A percentile compares a stretch with the other conserved stretches of the same genome.
Conservation (phyloP, 1,284 basidiomycete genomes). For the Leccinum huronense region DNA sequence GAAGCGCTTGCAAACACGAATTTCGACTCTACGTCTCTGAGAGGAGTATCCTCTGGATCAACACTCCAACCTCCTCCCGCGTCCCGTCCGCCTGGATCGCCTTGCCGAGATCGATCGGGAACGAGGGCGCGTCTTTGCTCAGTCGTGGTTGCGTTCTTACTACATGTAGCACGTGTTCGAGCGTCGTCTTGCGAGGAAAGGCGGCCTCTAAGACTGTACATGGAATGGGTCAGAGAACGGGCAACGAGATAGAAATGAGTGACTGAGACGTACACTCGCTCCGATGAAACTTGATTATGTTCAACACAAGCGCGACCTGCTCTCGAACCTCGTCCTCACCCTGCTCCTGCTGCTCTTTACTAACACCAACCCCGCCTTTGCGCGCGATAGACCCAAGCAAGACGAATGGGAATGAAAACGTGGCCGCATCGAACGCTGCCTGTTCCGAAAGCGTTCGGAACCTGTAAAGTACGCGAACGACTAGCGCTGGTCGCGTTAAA, state of each 20-base stretch:
- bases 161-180: slow-evolving; percentile 73
- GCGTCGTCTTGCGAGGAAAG: slow-evolving; percentile 73
- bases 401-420: slow-evolving; percentile 82
- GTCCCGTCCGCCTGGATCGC: slow-evolving; percentile 72
- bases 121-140: slow-evolving; percentile 83
- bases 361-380: slow-evolving; percentile 61
- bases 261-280: slow-evolving; percentile 65
- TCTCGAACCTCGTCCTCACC: slow-evolving; percentile 79
- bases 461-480: slow-evolving; percentile 86
- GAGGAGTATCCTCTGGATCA: slow-evolving; percentile 44
- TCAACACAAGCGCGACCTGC: slow-evolving; percentile 83
- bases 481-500: slow-evolving; percentile 50
- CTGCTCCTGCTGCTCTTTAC: slow-evolving; percentile 26
- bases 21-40: too few relatives aligned
- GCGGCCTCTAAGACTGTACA: slow-evolving; percentile 57
- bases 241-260: too few relatives aligned
- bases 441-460: slow-evolving; percentile 83
- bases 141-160: slow-evolving; percentile 81
- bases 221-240: not conserved
- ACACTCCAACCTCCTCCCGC: slow-evolving; percentile 58
- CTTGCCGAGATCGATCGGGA: slow-evolving; percentile 82
- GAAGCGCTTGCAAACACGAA: too few relatives aligned
- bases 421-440: slow-evolving; percentile 78
- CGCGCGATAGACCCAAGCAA: slow-evolving; percentile 72
- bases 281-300: slow-evolving; percentile 85